These are phyloP conservation scores for Trichophyton benhamiae DNA, from an alignment of 2,329 filamentous ascomycete species.

Conservation along the genomic window DNA sequence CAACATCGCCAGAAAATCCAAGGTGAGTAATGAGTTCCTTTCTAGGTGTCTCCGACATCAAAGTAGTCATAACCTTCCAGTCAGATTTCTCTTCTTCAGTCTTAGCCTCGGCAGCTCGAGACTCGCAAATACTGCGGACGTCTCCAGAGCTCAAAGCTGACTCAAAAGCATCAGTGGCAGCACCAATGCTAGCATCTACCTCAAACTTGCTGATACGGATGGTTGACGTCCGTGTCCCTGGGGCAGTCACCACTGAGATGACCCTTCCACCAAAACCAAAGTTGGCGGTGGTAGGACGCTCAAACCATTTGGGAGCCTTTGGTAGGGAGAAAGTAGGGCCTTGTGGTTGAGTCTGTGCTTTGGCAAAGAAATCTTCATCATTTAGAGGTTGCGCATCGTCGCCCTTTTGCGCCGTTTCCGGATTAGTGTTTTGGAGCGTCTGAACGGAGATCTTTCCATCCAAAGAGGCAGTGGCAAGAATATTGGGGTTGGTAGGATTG, in stretches of 20 bases:
- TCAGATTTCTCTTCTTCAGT: constrained; percentile 89
- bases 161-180: constrained; percentile 77
- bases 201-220: constrained; percentile 79
- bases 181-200: constrained; percentile 72
- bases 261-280: constrained; percentile 96
- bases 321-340: constrained; percentile 75
- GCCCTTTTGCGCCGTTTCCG: constrained; percentile 52
- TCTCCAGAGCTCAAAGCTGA: constrained; percentile 66
- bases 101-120: constrained; percentile 60
- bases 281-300: constrained; percentile 70
- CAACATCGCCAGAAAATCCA: constrained; percentile 60
- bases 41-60: constrained; percentile 74
- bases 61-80: constrained; percentile 85
- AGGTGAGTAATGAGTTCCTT: constrained; percentile 78
- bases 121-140: constrained; percentile 64
- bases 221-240: constrained; percentile 58
- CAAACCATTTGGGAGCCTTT: constrained; percentile 81
- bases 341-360: constrained; percentile 83
- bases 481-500: constrained; percentile 81
- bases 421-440: constrained; percentile 86
- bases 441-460: constrained; percentile 93
- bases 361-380: constrained; percentile 92
- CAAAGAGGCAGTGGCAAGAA: constrained; percentile 91
- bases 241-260: constrained; percentile 54
- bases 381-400: constrained; percentile 58